phyloP scores from a whole-genome alignment of 495 filamentous ascomycete species.

The Amphirosellinia nigrospora region DNA sequence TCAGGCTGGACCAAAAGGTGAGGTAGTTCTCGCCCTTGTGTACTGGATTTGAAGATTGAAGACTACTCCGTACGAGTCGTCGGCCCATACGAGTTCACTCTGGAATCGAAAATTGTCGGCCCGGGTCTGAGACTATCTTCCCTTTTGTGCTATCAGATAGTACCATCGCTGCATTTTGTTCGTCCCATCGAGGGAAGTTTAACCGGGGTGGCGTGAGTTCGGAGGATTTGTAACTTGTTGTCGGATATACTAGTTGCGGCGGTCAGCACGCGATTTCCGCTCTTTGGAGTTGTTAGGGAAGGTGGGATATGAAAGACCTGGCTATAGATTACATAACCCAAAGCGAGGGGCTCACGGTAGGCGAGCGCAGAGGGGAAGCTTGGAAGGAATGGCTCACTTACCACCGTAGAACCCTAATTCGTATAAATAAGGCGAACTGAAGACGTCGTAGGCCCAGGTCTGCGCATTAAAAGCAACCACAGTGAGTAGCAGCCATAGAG shows the following conservation, averaged over 20 bases:
- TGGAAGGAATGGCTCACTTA: neutral
- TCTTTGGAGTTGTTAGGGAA: neutral
- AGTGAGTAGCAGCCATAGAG: neutral
- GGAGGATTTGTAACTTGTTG: slow-evolving; percentile 20
- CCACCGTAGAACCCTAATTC: slow-evolving; percentile 28
- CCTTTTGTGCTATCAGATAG: slow-evolving; percentile 51
- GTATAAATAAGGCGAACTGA: slow-evolving; percentile 17
- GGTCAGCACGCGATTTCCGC: slow-evolving; percentile 12
- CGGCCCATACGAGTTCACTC: slow-evolving; percentile 50
- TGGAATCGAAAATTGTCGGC: slow-evolving; percentile 42
- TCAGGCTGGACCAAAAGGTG: slow-evolving; percentile 32
- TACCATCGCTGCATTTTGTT: slow-evolving; percentile 41
- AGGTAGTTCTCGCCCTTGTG: slow-evolving; percentile 29
- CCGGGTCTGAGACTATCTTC: slow-evolving; percentile 23
- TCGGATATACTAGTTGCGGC: slow-evolving; percentile 19
- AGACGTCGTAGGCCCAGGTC: slow-evolving; percentile 10
- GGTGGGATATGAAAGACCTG: neutral
- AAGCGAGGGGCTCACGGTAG: neutral
- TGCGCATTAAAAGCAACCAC: neutral
- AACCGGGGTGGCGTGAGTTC: slow-evolving; percentile 37
- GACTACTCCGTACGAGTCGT: slow-evolving; percentile 36
- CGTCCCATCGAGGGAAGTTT: slow-evolving; percentile 42
- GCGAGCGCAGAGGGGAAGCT: neutral
- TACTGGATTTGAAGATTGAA: slow-evolving; percentile 25
- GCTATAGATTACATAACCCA: neutral